A percentile compares a stretch with the other conserved stretches of the same genome.
Evolutionary conservation across 108 stramenopile species (phyloP).

Genomic region (Cyclotella atomus): DNA sequence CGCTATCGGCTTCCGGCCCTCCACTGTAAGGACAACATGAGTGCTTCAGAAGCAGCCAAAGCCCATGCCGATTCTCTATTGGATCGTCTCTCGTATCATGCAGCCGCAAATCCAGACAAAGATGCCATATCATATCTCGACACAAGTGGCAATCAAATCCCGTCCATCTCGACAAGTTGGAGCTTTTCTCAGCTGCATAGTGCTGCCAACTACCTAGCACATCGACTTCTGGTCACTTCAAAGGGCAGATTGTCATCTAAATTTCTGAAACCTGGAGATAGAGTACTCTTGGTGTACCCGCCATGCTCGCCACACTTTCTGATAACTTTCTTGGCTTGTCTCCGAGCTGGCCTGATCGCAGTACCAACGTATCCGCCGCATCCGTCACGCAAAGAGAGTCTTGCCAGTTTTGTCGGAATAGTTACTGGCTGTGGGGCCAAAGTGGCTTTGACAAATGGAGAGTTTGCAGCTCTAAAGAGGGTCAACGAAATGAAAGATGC

Average conservation of each 20-base stretch:
- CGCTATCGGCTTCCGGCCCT: no score
- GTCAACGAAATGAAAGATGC: conserved; percentile 52
- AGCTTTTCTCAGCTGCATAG: conserved; percentile 36
- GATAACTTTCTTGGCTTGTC: conserved; percentile 94
- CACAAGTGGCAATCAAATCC: conserved; percentile 12
- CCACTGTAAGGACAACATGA: no score
- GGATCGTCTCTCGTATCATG: conserved; percentile 8
- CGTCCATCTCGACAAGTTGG: conserved; percentile 31
- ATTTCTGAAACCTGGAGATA: conserved; percentile 55
- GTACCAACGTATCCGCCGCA: conserved; percentile 98
- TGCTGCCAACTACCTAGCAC: conserved; percentile 46
- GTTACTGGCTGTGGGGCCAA: conserved; percentile 76
- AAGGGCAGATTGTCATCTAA: conserved; percentile 7
- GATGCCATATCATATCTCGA: conserved; percentile 51
- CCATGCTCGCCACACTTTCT: conserved; percentile 95
- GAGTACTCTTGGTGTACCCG: conserved; percentile 93
- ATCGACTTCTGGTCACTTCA: conserved; percentile 22
- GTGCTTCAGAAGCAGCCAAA: background rate
- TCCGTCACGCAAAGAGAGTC: conserved; percentile 77
- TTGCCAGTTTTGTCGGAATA: conserved; percentile 83
- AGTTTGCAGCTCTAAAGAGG: conserved; percentile 86
- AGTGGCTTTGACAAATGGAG: conserved; percentile 84
- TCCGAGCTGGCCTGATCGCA: conserved; percentile 88
- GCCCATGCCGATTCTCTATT: conserved; percentile 5
- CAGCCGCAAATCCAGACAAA: conserved; percentile 40